Conservation (phyloP, 139 green algal species). For the Volvox africanus region DNA sequence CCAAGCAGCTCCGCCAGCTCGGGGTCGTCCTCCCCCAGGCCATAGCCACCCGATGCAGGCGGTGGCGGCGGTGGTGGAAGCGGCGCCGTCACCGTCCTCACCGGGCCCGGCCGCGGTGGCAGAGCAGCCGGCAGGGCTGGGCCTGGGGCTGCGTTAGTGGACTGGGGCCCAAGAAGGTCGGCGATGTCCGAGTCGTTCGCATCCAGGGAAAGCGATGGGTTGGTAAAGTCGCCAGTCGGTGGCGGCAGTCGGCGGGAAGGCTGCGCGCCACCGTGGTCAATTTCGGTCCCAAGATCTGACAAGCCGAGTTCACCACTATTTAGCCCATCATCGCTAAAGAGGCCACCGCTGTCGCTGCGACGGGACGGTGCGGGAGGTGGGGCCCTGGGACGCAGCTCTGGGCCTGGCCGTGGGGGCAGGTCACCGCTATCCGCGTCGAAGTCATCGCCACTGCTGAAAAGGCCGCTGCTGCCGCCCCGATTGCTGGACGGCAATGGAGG, state of each 20-base stretch:
- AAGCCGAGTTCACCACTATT: not conserved
- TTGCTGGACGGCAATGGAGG: not conserved
- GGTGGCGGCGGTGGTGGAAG: not conserved
- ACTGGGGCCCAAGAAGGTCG: not conserved
- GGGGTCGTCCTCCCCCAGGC: constrained; percentile 8
- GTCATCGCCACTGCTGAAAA: not conserved
- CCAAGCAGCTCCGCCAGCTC: constrained; percentile 36
- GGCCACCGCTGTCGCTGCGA: not conserved
- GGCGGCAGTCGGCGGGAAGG: not conserved
- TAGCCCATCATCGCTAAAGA: constrained; percentile 10
- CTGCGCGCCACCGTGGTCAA: not conserved
- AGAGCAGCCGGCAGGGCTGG: not conserved
- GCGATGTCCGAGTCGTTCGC: constrained; percentile 17
- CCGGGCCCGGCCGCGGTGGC: not conserved
- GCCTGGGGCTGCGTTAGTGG: too few relatives aligned
- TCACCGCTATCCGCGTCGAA: not conserved
- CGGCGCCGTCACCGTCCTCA: not conserved
- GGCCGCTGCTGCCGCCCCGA: not conserved
- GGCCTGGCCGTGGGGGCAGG: not conserved
- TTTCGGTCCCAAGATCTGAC: constrained; percentile 1
- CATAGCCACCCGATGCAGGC: not conserved
- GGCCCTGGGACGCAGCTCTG: not conserved
- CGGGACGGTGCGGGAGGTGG: not conserved
- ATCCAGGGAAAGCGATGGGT: constrained; percentile 10
- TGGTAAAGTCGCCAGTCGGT: not conserved